Percentiles rank a stretch among this genome's conserved stretches.
phyloP scores from a whole-genome alignment of 2,329 filamentous ascomycete genomes.

The Pseudocercospora fuligena region DNA sequence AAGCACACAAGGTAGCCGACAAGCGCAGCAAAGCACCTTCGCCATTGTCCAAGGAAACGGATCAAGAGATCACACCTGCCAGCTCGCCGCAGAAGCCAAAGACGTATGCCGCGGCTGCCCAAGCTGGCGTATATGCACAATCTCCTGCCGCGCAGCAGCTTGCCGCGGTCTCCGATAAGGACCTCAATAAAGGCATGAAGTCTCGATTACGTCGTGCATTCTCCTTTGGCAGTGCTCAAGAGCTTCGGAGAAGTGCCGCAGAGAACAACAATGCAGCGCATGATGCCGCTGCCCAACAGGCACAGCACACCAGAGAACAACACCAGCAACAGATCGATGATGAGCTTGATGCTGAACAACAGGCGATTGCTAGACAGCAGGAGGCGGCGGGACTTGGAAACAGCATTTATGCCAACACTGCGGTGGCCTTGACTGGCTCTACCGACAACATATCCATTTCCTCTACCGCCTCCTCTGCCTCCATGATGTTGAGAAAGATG shows the following conservation, averaged over 20 bases:
- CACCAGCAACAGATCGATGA: constrained; percentile 38
- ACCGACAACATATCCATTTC: constrained; percentile 94
- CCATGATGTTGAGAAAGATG: constrained; percentile 97
- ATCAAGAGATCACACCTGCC: constrained; percentile 33
- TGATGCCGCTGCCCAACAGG: constrained; percentile 28
- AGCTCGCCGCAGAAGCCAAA: constrained; percentile 36
- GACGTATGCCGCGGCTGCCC: constrained; percentile 40
- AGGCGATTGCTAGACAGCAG: constrained; percentile 87
- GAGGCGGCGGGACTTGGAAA: constrained; percentile 90
- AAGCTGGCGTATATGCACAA: constrained; percentile 45
- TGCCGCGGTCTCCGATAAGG: constrained; percentile 83
- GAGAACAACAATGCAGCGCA: constrained; percentile 57
- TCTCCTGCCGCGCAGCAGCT: constrained; percentile 81
- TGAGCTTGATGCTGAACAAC: constrained; percentile 77
- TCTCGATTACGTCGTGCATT: constrained; percentile 87
- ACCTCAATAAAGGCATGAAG: constrained; percentile 78
- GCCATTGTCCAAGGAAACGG: constrained; percentile 53
- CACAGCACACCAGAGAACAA: constrained; percentile 36
- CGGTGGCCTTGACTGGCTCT: constrained; percentile 80
- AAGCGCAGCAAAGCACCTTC: constrained; percentile 52
- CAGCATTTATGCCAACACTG: constrained; percentile 77
- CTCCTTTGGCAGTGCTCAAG: constrained; percentile 93
- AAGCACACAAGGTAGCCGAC: constrained; percentile 35
- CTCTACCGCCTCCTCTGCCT: constrained; percentile 86
- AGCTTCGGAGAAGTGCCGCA: constrained; percentile 76